phyloP scores from a whole-genome alignment of 2,329 filamentous ascomycete species.

The Rhynchosporium secalis region DNA sequence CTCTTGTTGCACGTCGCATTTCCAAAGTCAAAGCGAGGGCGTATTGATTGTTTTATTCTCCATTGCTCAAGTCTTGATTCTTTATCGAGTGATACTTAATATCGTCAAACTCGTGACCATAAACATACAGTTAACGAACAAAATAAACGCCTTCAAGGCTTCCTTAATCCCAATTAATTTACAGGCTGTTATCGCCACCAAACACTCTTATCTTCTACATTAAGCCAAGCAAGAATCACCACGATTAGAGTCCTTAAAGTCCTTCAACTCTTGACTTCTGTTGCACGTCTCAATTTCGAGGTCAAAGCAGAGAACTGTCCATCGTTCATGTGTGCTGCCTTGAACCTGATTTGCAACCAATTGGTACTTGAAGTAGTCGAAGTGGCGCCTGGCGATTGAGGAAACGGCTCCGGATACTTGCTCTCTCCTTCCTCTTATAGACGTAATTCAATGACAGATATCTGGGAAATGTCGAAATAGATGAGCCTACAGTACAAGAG shows the following conservation, averaged over 20 bases:
- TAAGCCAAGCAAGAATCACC: slow-evolving; percentile 5
- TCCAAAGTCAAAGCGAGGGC: no score
- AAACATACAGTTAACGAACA: no score
- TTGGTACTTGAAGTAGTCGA: slow-evolving; percentile 56
- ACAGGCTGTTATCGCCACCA: neutral
- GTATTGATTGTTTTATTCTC: no score
- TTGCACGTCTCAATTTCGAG: slow-evolving; percentile 13
- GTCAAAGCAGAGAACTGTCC: slow-evolving; percentile 6
- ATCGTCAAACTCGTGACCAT: no score
- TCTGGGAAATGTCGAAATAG: slow-evolving; percentile 34
- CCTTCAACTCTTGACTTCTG: neutral
- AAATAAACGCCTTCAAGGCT: no score
- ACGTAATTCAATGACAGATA: slow-evolving; percentile 49
- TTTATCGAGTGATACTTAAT: no score
- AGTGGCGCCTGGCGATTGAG: slow-evolving; percentile 46
- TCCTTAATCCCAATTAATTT: neutral
- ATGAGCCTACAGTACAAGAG: neutral
- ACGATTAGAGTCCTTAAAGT: neutral
- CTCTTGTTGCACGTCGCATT: no score
- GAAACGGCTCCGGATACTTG: slow-evolving; percentile 42
- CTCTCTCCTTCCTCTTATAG: slow-evolving; percentile 48
- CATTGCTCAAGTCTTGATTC: no score
- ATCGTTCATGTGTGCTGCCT: neutral
- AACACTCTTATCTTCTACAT: neutral
- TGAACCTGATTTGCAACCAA: neutral